Percentiles rank a stretch among this genome's conserved stretches.
Evolutionary conservation across 2,329 filamentous ascomycete genomes (phyloP).

Genomic region (Myriosclerotinia duriaeana): DNA sequence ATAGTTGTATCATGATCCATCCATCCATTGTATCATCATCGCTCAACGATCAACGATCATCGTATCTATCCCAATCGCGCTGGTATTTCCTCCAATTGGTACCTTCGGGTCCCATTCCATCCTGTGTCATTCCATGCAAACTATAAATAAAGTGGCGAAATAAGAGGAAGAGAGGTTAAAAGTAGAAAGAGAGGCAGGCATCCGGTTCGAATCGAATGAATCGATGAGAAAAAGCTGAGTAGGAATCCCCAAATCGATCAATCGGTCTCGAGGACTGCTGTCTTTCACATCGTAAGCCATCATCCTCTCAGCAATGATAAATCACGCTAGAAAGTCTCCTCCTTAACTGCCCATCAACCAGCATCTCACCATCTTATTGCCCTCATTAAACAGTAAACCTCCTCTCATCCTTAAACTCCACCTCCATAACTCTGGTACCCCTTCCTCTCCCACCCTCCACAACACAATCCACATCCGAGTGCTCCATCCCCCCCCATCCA

Average conservation of each 20-base stretch:
- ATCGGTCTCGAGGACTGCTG: no score
- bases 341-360: background rate
- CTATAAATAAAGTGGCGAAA: background rate
- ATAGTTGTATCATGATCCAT: background rate
- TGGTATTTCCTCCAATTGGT: background rate
- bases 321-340: no score
- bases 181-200: background rate
- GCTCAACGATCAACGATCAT: background rate
- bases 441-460: background rate
- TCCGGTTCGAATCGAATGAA: background rate
- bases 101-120: background rate
- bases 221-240: background rate
- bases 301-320: no score
- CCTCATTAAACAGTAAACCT: conserved; percentile 4
- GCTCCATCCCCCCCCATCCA: background rate
- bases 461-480: background rate
- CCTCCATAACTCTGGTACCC: background rate
- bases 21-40: background rate
- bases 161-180: background rate
- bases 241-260: background rate
- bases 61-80: background rate
- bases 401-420: conserved; percentile 9
- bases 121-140: background rate
- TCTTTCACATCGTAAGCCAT: no score
- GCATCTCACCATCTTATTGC: background rate